Conservation (phyloP, 2,329 filamentous ascomycete species). For the Spiromastix sp. region DNA sequence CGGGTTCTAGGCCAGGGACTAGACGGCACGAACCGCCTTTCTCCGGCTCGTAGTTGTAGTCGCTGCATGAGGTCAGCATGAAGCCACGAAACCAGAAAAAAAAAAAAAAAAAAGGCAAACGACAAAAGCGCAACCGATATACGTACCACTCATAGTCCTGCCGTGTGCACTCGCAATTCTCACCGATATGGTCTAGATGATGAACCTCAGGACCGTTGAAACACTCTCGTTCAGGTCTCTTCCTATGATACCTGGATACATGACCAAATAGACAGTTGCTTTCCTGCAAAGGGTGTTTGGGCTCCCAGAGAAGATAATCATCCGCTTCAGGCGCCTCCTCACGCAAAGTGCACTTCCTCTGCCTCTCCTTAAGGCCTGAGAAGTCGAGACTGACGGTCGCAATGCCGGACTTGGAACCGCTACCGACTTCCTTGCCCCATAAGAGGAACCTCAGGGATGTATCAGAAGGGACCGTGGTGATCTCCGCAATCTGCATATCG, state of each 20-base stretch:
- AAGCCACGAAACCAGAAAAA: slow-evolving; percentile 4
- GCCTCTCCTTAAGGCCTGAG: slow-evolving; percentile 60
- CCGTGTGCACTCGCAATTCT: slow-evolving; percentile 74
- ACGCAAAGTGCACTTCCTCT: slow-evolving; percentile 54
- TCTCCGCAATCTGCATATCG: slow-evolving; percentile 63
- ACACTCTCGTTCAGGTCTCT: slow-evolving; percentile 67
- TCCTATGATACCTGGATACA: slow-evolving; percentile 78
- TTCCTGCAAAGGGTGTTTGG: slow-evolving; percentile 67
- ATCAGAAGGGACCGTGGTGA: slow-evolving; percentile 82
- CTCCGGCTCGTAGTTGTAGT: slow-evolving; percentile 85
- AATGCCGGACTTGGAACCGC: slow-evolving; percentile 37
- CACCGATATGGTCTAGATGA: slow-evolving; percentile 56
- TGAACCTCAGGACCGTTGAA: slow-evolving; percentile 68
- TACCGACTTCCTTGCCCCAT: slow-evolving; percentile 57
- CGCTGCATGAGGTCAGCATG: slow-evolving; percentile 41
- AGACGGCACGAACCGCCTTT: slow-evolving; percentile 66
- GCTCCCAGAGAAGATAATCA: slow-evolving; percentile 80
- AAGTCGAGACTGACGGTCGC: slow-evolving; percentile 84
- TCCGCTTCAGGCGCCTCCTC: slow-evolving; percentile 48
- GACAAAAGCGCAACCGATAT: slow-evolving; percentile 1
- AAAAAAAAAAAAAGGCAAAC: slow-evolving; percentile 5
- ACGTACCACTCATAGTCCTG: slow-evolving; percentile 87
- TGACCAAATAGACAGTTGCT: slow-evolving; percentile 89
- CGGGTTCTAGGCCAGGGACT: slow-evolving; percentile 60
- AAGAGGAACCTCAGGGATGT: slow-evolving; percentile 84